Evolutionary conservation across 148 eudicot genomes (phyloP).

Genomic region (Simmondsia chinensis): DNA sequence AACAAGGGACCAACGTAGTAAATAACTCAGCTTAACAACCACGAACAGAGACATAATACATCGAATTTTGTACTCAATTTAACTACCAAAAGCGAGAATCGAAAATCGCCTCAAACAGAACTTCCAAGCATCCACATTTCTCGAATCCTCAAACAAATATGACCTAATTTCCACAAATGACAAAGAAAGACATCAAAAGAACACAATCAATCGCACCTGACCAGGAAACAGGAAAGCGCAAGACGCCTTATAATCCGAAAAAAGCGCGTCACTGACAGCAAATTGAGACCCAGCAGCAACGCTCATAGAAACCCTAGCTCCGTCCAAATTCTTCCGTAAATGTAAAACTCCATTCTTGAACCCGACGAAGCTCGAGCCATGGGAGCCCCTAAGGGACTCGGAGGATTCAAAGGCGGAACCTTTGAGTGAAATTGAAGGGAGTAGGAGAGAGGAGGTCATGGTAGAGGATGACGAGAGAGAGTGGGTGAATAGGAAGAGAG

Average conservation of each 20-base stretch:
- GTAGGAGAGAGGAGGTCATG: constrained; percentile 36
- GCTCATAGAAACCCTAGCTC: constrained; percentile 58
- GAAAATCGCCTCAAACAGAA: too few species aligned
- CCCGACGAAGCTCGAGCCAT: constrained; percentile 21
- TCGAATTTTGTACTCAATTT: too few species aligned
- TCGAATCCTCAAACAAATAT: not conserved
- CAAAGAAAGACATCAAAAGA: not conserved
- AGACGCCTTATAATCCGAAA: constrained; percentile 59
- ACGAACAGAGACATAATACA: too few species aligned
- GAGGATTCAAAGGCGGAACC: constrained; percentile 15
- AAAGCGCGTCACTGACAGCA: constrained; percentile 44
- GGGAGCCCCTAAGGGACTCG: constrained; percentile 13
- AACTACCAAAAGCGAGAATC: too few species aligned
- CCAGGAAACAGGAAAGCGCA: constrained; percentile 86
- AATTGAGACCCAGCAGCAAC: constrained; percentile 51
- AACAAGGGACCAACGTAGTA: too few species aligned
- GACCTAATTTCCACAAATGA: not conserved
- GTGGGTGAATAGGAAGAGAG: constrained; percentile 7
- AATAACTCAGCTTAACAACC: too few species aligned
- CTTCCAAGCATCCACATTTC: not conserved
- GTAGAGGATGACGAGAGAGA: constrained; percentile 13
- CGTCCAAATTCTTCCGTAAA: constrained; percentile 21
- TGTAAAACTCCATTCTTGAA: constrained; percentile 30
- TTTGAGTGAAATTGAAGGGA: constrained; percentile 38
- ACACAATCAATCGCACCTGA: constrained; percentile 34